A percentile compares a stretch with the other conserved stretches of the same genome.
Evolutionary conservation across 306 rosid species (phyloP).

Genomic region (Ormosia emarginata): DNA sequence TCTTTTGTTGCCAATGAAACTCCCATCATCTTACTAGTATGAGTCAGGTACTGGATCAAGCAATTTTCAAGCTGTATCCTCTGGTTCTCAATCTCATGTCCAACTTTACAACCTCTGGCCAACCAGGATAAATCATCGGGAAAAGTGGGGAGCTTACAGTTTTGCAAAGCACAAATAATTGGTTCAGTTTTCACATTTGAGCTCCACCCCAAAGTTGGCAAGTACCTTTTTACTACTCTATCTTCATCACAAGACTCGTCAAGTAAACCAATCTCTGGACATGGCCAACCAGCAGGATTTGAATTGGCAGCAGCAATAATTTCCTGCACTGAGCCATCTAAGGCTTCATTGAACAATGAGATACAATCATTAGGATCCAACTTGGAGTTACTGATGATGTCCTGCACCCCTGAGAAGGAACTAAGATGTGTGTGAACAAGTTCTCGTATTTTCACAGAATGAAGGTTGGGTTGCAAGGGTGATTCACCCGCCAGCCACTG

Average conservation of each 20-base stretch:
- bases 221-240: slow-evolving; percentile 26
- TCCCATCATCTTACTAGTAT: slow-evolving; percentile 60
- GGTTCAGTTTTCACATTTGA: slow-evolving; percentile 49
- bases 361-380: slow-evolving; percentile 63
- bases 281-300: slow-evolving; percentile 73
- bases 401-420: slow-evolving; percentile 44
- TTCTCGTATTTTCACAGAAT: slow-evolving; percentile 50
- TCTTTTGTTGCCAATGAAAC: slow-evolving; percentile 65
- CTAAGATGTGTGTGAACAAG: slow-evolving; percentile 55
- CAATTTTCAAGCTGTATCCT: slow-evolving; percentile 53
- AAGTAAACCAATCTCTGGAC: slow-evolving; percentile 68
- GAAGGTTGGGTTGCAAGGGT: slow-evolving; percentile 58
- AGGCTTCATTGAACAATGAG: slow-evolving; percentile 74
- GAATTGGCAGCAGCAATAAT: slow-evolving; percentile 54
- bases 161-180: slow-evolving; percentile 47
- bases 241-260: slow-evolving; percentile 47
- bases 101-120: slow-evolving; percentile 43
- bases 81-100: slow-evolving; percentile 56
- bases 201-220: slow-evolving; percentile 83
- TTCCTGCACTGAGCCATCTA: slow-evolving; percentile 54
- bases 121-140: slow-evolving; percentile 57
- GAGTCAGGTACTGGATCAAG: slow-evolving; percentile 60
- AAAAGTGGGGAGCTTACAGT: slow-evolving; percentile 64
- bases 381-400: slow-evolving; percentile 41
- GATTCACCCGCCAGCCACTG: slow-evolving; percentile 88